A percentile compares a stretch with the other conserved stretches of the same genome.
Conservation (phyloP, 108 stramenopile species). For the Pseudonitzschia multistriata region DNA sequence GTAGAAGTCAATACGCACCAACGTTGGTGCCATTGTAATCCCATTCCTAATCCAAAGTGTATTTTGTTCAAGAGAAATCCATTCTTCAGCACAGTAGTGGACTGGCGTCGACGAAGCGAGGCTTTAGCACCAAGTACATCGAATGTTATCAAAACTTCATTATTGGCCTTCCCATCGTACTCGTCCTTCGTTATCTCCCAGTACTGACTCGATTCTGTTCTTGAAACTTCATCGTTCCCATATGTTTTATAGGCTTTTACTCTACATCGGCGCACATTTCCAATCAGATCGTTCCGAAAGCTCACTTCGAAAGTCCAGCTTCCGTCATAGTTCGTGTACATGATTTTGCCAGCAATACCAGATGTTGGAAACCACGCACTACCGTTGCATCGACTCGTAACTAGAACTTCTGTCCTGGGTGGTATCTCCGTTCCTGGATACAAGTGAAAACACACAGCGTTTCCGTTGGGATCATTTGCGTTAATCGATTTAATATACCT, state of each 20-base stretch:
- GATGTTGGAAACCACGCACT: conserved; percentile 34
- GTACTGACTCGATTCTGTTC: background rate
- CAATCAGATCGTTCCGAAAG: conserved; percentile 27
- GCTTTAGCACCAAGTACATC: conserved; percentile 9
- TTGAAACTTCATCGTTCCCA: conserved; percentile 13
- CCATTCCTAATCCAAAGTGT: conserved; percentile 6
- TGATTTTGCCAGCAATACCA: conserved; percentile 27
- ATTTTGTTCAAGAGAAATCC: conserved; percentile 18
- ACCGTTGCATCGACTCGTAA: conserved; percentile 29
- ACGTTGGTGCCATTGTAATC: conserved; percentile 31
- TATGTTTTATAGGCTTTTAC: conserved; percentile 22
- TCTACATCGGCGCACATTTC: conserved; percentile 17
- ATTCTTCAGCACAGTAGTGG: conserved; percentile 6
- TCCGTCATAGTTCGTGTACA: conserved; percentile 24
- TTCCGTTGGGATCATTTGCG: conserved; percentile 7
- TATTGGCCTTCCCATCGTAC: conserved; percentile 27
- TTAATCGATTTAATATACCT: conserved; percentile 32
- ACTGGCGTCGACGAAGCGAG: conserved; percentile 1
- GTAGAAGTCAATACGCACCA: conserved; percentile 26
- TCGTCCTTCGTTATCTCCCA: conserved; percentile 32
- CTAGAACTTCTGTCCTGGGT: conserved; percentile 32
- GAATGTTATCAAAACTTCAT: conserved; percentile 30
- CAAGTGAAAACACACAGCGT: conserved; percentile 22
- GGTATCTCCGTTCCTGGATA: conserved; percentile 38
- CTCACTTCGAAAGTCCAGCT: conserved; percentile 27